phyloP scores from a whole-genome alignment of 495 filamentous ascomycete genomes.

The Hypoxylon rickii region DNA sequence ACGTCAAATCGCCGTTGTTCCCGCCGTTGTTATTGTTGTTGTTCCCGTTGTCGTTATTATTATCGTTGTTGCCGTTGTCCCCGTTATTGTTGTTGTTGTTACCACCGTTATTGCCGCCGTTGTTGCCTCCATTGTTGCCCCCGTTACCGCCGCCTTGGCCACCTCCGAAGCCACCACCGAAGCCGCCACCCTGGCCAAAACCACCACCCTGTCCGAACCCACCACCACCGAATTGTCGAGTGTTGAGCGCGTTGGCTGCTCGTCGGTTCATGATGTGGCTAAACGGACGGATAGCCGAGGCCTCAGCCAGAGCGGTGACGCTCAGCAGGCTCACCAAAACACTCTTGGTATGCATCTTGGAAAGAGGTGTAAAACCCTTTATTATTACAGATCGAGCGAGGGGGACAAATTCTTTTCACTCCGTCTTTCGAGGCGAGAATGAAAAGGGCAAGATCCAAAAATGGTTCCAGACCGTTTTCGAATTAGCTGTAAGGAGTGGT shows the following conservation, averaged over 20 bases:
- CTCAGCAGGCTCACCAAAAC: conserved; percentile 47
- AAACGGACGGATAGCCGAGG: conserved; percentile 47
- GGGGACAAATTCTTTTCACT: conserved; percentile 21
- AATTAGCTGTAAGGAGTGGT: conserved; percentile 47
- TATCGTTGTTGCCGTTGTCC: conserved; percentile 11
- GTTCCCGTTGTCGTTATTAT: conserved; percentile 16
- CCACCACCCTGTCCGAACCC: background rate
- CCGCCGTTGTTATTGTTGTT: conserved; percentile 13
- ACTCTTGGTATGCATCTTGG: conserved; percentile 54
- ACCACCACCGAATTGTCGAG: conserved; percentile 20
- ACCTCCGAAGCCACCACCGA: conserved; percentile 11
- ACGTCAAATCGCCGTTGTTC: conserved; percentile 31
- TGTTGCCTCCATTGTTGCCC: conserved; percentile 3
- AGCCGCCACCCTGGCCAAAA: background rate
- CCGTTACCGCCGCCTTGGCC: background rate
- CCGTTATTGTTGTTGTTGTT: conserved; percentile 2
- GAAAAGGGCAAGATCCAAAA: conserved; percentile 37
- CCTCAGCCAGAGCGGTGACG: conserved; percentile 45
- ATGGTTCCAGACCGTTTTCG: conserved; percentile 57
- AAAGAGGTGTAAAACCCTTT: conserved; percentile 10
- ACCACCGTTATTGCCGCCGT: conserved; percentile 1
- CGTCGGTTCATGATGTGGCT: conserved; percentile 36
- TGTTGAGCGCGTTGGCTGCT: conserved; percentile 14
- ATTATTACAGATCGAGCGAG: conserved; percentile 14
- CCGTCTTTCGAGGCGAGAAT: conserved; percentile 23